phyloP scores from a whole-genome alignment of 1,139 yeast species.

The Wickerhamiella pararugosa region DNA sequence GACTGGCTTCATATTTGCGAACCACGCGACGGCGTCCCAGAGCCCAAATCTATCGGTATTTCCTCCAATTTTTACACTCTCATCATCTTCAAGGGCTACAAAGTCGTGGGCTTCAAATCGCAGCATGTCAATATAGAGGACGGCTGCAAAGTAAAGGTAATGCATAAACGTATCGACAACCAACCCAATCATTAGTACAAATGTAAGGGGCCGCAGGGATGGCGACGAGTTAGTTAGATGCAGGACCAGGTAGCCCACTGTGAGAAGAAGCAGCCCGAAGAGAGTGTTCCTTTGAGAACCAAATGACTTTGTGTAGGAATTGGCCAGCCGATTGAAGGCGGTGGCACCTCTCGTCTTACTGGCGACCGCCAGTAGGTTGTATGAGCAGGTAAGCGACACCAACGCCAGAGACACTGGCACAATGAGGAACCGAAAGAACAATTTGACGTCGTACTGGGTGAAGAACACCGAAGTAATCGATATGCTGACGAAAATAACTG shows the following conservation, averaged over 20 bases:
- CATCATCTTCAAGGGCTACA: neutral
- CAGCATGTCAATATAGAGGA: slow-evolving; percentile 50
- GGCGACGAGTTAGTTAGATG: neutral
- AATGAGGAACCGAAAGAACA: too few relatives aligned
- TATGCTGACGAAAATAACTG: too few relatives aligned
- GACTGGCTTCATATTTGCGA: too few relatives aligned
- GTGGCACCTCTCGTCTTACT: neutral
- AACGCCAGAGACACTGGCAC: too few relatives aligned
- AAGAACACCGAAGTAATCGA: too few relatives aligned
- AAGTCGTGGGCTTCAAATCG: slow-evolving; percentile 47
- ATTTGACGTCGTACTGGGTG: too few relatives aligned
- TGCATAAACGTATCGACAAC: slow-evolving; percentile 29
- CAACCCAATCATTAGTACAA: neutral
- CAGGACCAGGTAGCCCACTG: neutral
- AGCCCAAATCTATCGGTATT: too few relatives aligned
- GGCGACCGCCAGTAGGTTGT: too few relatives aligned
- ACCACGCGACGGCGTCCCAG: too few relatives aligned
- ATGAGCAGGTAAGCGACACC: too few relatives aligned
- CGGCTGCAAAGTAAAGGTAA: slow-evolving; percentile 46
- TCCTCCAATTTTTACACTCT: neutral
- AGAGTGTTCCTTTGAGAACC: neutral
- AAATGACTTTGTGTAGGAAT: neutral
- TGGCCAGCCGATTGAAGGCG: slow-evolving; percentile 1
- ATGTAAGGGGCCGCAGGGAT: slow-evolving; percentile 5
- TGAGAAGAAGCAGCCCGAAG: neutral